Evolutionary conservation across 768 basidiomycete species (phyloP).

Genomic region (Trametes punicea): DNA sequence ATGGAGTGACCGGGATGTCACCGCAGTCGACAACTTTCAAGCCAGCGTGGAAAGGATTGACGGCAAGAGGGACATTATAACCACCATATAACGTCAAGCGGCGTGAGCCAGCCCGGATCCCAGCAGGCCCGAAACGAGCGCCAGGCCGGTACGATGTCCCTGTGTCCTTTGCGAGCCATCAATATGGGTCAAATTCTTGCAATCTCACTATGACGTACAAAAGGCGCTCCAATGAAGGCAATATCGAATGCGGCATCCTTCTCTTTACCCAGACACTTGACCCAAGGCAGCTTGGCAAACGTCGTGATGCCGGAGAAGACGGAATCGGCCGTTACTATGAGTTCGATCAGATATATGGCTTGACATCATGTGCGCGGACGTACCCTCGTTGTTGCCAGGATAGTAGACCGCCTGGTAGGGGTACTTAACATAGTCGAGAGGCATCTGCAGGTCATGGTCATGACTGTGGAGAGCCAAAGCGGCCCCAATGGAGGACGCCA

Average conservation of each 20-base stretch:
- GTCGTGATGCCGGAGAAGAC: slow-evolving; percentile 81
- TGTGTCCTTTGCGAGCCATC: slow-evolving; percentile 46
- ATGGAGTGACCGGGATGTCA: slow-evolving; percentile 75
- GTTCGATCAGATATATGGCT: not conserved
- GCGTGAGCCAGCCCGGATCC: slow-evolving; percentile 76
- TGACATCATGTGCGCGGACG: not conserved
- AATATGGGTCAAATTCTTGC: not conserved
- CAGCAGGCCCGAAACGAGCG: slow-evolving; percentile 83
- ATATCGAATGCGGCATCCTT: slow-evolving; percentile 64
- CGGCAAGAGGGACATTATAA: slow-evolving; percentile 70
- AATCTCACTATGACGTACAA: slow-evolving; percentile 41
- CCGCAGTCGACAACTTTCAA: slow-evolving; percentile 74
- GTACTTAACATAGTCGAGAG: slow-evolving; percentile 63
- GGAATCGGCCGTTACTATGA: slow-evolving; percentile 68
- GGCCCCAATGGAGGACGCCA: slow-evolving; percentile 29
- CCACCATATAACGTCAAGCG: slow-evolving; percentile 73
- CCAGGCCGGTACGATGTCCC: slow-evolving; percentile 78
- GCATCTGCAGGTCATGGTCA: slow-evolving; percentile 52
- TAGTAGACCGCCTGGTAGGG: slow-evolving; percentile 57
- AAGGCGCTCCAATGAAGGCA: slow-evolving; percentile 78
- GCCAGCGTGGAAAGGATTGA: slow-evolving; percentile 70
- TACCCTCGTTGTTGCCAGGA: slow-evolving; percentile 58
- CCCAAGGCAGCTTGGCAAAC: slow-evolving; percentile 86
- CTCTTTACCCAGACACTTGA: slow-evolving; percentile 69
- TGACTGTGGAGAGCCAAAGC: slow-evolving; percentile 35